Base-by-base conservation (phyloP, 2,329 filamentous ascomycete genomes). In the Sordariomycetes sp. region DNA sequence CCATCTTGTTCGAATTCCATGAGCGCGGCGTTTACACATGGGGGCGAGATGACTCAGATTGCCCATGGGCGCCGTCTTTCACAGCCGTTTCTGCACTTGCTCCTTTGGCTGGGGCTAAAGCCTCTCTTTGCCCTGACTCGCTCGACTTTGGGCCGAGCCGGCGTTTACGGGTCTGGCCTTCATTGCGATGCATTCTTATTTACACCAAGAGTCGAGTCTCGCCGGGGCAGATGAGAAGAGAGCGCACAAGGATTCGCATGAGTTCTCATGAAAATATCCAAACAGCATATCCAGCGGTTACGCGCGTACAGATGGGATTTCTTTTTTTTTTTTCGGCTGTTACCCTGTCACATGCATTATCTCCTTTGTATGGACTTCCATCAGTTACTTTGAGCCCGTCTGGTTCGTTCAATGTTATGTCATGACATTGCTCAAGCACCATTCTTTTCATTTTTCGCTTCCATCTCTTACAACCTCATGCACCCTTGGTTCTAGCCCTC, bases 1-100 rank as follows among this genome's bases (percentile, higher is more conserved):
- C 45, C 28, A 53, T 55, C 28, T 57, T 50, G 10, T 22, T 20
- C 45, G 6, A 24, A 48, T 50, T 54, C 20, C 24, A 50, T 58
- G 36, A 58, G 56, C 56, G 56, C 25, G 56, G 56, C 56, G 56
- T 58, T 58, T 50, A 22, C n/a, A 57, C n/a, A 48, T 25, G 24
- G 17, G 56, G 52, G 52, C 36, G 56, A 58, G 52, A 58, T 51
- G 42, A 57, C 55, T 53, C 36, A 58, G 56, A 58, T 45, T 58
- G 52, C 53, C 32, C 54, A 28, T 53, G 55, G 55, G 51, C 55
- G 52, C 52, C 34, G n/a, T 57, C 51, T 13, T 42, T 54, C 35
- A 34, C 51, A 45, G 32, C 52, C n/a, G 10, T 36, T 50, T 50
- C 39, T 22, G 15, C 20, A 24, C 45, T 50, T 50, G 28, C 54